phyloP scores from a whole-genome alignment of 306 rosid species.

The Astragalus membranaceus region DNA sequence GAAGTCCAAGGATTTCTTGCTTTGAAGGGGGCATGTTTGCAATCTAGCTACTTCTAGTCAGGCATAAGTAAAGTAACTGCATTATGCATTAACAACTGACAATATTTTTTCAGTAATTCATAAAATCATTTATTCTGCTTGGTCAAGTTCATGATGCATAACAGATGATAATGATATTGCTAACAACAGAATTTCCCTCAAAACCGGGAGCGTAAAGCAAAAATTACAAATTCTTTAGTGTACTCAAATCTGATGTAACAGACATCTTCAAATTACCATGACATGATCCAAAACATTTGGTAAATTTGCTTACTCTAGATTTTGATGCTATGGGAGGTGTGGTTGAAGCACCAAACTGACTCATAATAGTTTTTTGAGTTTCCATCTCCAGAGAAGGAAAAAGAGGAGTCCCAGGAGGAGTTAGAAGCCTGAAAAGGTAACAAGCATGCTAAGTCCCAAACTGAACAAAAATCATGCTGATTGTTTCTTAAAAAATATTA shows the following conservation, averaged over 20 bases:
- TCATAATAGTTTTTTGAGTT: slow-evolving; percentile 60
- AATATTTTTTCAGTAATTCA: neutral
- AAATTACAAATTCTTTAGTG: neutral
- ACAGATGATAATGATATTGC: slow-evolving; percentile 3
- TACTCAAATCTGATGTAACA: slow-evolving; percentile 16
- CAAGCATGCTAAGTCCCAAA: slow-evolving; percentile 20
- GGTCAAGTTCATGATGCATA: slow-evolving; percentile 1
- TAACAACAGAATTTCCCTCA: neutral
- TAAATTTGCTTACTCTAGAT: slow-evolving; percentile 72
- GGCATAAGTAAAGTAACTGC: neutral
- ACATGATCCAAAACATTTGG: slow-evolving; percentile 5
- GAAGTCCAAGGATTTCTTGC: neutral
- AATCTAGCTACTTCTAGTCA: neutral
- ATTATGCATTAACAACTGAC: neutral
- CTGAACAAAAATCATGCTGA: slow-evolving; percentile 1
- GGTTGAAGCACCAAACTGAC: slow-evolving; percentile 61
- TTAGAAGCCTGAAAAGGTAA: slow-evolving; percentile 71
- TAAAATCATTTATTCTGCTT: slow-evolving; percentile 7
- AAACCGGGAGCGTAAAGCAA: neutral
- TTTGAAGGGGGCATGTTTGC: neutral
- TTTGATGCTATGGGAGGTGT: slow-evolving; percentile 62
- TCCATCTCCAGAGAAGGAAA: slow-evolving; percentile 96
- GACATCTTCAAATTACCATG: slow-evolving; percentile 1
- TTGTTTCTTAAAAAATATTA: neutral
- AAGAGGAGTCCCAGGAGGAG: slow-evolving; percentile 97